Base-by-base conservation (phyloP, 352 stramenopile species). In the Phytophthora fragariaefolia region DNA sequence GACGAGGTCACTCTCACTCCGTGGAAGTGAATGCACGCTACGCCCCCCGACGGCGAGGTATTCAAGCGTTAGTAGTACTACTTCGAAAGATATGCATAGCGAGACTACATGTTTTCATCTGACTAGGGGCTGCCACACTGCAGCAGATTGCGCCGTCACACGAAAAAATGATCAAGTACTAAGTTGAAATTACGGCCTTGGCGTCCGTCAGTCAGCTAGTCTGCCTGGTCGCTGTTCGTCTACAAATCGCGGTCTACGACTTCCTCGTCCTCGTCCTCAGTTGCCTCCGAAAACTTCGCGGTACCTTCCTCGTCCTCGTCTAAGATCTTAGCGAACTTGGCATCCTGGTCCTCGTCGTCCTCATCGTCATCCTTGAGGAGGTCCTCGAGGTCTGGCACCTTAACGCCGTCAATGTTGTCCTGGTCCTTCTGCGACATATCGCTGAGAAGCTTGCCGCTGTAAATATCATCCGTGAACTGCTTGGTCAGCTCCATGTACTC, bases 401-500 rank as follows among this genome's bases (percentile, higher is more conserved):
- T 98, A 62, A 98, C 90, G 67, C 89, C 96, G 77, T 99, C 97
- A 78, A 99, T 99, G 77, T 98, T 98, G 74, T 99, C 96, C 75
- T 98, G 98, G 68, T 98, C 91, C 77, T 98, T 96, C 69, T 99
- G 96, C 24, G 96, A 98, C 70, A 99, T 98, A 77, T 99, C 97
- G 38, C 93, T 98, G 45, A 99, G 80, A 58, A 99, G 82, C 60
- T 98, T 99, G 65, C 98, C 98, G 30, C 96, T 98, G 87, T 99
- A 99, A 65, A 99, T 96, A 83, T 99, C 98, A 74, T 98, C 97
- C 58, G 99, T 98, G 73, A 99, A 99, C 78, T 99, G 97, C 73
- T 98, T 98, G 67, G 98, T 98, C 27, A 97, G 91, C 69, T 95
- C 83, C 73, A 99, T 98, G 85, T 99, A 99, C 5, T 97, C 97